These are phyloP conservation scores for Geoglossum glabrum DNA, from an alignment of 495 filamentous ascomycete species.

Conservation along the genomic window DNA sequence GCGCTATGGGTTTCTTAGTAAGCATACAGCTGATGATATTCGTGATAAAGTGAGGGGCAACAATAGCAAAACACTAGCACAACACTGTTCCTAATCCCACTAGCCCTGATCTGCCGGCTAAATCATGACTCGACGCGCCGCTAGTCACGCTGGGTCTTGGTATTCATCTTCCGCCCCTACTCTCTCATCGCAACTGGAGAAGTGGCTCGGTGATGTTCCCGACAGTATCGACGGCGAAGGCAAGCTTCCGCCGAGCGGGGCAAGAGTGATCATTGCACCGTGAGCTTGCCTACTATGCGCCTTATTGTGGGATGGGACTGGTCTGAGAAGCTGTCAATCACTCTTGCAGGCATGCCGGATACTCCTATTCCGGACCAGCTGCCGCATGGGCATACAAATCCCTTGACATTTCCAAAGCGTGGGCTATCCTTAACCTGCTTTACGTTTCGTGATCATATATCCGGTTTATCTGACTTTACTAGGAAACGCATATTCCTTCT, in stretches of 20 bases:
- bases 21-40: neutral
- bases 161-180: conserved; percentile 41
- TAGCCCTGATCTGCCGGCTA: neutral
- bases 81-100: neutral
- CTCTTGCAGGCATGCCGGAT: conserved; percentile 66
- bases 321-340: conserved; percentile 10
- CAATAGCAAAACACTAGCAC: too few species aligned
- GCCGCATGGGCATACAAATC: conserved; percentile 90
- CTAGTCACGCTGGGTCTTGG: conserved; percentile 67
- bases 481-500: conserved; percentile 86
- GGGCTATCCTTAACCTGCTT: conserved; percentile 9
- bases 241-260: conserved; percentile 49
- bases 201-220: conserved; percentile 58
- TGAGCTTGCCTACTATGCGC: conserved; percentile 28
- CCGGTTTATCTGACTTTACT: neutral
- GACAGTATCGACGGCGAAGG: conserved; percentile 33
- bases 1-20: neutral
- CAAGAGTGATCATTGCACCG: conserved; percentile 88
- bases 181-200: conserved; percentile 54
- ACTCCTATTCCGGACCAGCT: conserved; percentile 82
- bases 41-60: neutral
- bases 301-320: neutral
- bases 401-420: conserved; percentile 68
- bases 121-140: conserved; percentile 11
- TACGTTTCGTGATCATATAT: neutral